Base-by-base conservation (phyloP, 345 rosid species). In the Arabis alpina region DNA sequence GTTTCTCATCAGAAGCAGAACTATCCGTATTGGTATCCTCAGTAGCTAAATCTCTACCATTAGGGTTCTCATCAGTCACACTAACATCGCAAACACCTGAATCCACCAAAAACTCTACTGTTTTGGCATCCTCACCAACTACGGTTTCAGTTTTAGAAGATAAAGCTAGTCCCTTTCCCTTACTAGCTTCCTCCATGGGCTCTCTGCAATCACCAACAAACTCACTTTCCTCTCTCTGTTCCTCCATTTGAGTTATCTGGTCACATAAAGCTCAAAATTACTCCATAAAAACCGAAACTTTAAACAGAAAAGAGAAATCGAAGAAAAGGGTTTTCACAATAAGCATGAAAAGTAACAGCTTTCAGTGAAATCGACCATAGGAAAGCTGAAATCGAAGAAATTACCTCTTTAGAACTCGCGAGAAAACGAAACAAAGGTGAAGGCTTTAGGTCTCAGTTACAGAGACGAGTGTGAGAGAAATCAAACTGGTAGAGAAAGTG, bases 121-220 rank as follows among this genome's bases (percentile, higher is more conserved):
- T 12, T 3, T 14, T 24, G 2, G 52, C 52, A 54, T 61, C 74
- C 3, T 68, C 64, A 39, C 19, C 51, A 61, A 1, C 65, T 75
- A 75, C 64, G 74, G 70, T 68, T 75, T 54, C 52, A 7, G 44
- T 3, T 47, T 54, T 13, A 75, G 63, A 37, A 61, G 64, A 48
- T 61, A 74, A 36, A 45, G 51, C 36, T 51, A 44, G 12, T 2
- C 36, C 64, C 64, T 54, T 39, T 39, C 30, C 30, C 23, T 19
- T 19, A 61, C 32, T 5, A 3, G 32, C 32, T 68, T 68, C 64
- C 58, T 28, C 32, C 32, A 19, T 19, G 23, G 23, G 23, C 0
- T 68, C 58, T 27, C 43, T 39, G 64, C 3, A 36, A 54, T 25
- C 68, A 61, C 45, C 53, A 68, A 39, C 5, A 15, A 64, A 44